A percentile compares a stretch with the other conserved stretches of the same genome.
Evolutionary conservation across 805 yeast species (phyloP).

Genomic region (Hanseniaspora clermontiae): DNA sequence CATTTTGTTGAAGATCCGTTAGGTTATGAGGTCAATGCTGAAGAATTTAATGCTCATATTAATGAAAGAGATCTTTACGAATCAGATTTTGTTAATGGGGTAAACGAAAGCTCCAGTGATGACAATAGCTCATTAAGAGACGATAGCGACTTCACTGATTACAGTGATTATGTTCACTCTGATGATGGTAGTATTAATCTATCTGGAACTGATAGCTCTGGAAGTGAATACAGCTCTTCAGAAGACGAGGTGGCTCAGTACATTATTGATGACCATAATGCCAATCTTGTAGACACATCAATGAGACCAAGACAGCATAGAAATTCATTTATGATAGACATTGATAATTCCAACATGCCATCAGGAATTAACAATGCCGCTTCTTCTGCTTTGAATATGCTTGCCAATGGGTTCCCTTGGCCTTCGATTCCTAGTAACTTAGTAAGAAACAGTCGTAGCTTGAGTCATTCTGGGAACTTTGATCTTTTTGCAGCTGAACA

Average conservation of each 20-base stretch:
- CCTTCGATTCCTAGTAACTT: neutral
- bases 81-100: constrained; percentile 24
- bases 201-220: neutral
- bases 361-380: neutral
- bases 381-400: neutral
- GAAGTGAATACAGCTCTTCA: neutral
- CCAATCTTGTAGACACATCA: neutral
- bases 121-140: constrained; percentile 16
- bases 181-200: constrained; percentile 1
- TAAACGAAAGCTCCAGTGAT: neutral
- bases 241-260: neutral
- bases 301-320: neutral
- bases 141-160: constrained; percentile 18
- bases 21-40: constrained; percentile 21
- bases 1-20: constrained; percentile 23
- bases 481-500: neutral
- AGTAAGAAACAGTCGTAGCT: neutral
- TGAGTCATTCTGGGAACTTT: neutral
- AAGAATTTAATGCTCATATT: constrained; percentile 19
- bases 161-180: constrained; percentile 16
- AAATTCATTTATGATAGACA: neutral
- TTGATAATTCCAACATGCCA: neutral
- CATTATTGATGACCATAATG: neutral
- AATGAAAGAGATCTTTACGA: constrained; percentile 23
- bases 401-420: neutral